phyloP scores from a whole-genome alignment of 345 rosid species.

The Kernera saxatilis region DNA sequence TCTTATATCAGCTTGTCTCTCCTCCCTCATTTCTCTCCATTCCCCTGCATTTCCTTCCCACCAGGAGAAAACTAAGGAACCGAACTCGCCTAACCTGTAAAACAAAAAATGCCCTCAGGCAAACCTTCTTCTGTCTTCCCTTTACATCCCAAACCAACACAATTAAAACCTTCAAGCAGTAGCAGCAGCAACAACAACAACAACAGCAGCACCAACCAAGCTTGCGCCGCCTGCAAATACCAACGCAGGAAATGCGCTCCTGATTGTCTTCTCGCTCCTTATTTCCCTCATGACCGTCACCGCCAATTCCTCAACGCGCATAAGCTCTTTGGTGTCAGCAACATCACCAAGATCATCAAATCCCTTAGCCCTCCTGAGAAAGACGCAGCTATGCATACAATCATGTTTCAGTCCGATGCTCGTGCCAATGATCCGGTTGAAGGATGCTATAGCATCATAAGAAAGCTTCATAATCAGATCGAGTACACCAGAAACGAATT shows the following conservation, averaged over 20 bases:
- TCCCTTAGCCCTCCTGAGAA: slow-evolving; percentile 49
- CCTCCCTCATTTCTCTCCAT: slow-evolving; percentile 48
- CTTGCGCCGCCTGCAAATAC: slow-evolving; percentile 98
- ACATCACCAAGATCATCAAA: slow-evolving; percentile 79
- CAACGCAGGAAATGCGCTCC: slow-evolving; percentile 89
- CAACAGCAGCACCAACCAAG: slow-evolving; percentile 49
- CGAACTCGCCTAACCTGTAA: slow-evolving; percentile 22
- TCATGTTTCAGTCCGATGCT: slow-evolving; percentile 79
- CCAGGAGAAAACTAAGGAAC: slow-evolving; percentile 42
- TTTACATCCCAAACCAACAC: slow-evolving; percentile 28
- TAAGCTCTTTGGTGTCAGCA: slow-evolving; percentile 87
- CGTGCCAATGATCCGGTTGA: slow-evolving; percentile 84
- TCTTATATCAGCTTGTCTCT: slow-evolving; percentile 33
- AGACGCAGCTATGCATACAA: slow-evolving; percentile 82
- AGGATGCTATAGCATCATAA: slow-evolving; percentile 66
- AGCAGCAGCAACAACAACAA: slow-evolving; percentile 13
- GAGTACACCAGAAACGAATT: slow-evolving; percentile 65
- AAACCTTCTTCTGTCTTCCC: slow-evolving; percentile 54
- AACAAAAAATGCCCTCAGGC: slow-evolving; percentile 50
- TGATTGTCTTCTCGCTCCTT: slow-evolving; percentile 95
- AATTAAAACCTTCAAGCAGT: slow-evolving; percentile 30
- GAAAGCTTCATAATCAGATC: slow-evolving; percentile 65
- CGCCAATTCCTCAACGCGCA: slow-evolving; percentile 90
- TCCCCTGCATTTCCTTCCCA: slow-evolving; percentile 33
- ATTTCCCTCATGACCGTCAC: slow-evolving; percentile 82